Conservation (phyloP, 257 asterid genomes). For the Gardenia jasminoides region DNA sequence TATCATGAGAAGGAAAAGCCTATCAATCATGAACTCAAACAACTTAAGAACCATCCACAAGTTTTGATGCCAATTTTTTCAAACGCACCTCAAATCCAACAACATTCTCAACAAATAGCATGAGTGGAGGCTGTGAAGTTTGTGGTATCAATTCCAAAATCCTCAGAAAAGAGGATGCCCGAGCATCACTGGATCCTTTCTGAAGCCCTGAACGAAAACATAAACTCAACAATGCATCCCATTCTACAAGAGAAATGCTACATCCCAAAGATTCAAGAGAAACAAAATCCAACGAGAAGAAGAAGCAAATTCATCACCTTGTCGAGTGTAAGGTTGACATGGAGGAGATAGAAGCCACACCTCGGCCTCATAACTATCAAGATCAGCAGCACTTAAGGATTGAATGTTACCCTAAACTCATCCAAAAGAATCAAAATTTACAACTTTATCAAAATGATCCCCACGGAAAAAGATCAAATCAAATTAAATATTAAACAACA, state of each 20-base stretch:
- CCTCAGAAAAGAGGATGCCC: constrained; percentile 80
- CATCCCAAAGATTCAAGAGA: background rate
- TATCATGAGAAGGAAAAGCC: background rate
- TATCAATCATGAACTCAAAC: background rate
- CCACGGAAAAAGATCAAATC: background rate
- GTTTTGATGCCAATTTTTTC: background rate
- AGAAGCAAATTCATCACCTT: constrained; percentile 50
- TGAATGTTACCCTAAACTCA: constrained; percentile 86
- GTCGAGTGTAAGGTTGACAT: constrained; percentile 97
- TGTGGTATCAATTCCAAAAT: constrained; percentile 84
- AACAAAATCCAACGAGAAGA: background rate
- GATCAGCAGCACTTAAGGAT: constrained; percentile 77
- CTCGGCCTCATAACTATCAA: constrained; percentile 71
- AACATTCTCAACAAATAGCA: constrained; percentile 93
- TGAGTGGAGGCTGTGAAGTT: constrained; percentile 57
- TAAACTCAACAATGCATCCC: constrained; percentile 20
- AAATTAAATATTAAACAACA: background rate
- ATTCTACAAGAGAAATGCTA: constrained; percentile 1
- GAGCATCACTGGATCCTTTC: constrained; percentile 91
- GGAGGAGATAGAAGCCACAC: constrained; percentile 96
- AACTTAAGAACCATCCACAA: background rate
- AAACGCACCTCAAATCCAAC: constrained; percentile 94
- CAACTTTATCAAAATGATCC: constrained; percentile 13
- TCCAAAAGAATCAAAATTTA: constrained; percentile 19
- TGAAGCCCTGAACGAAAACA: constrained; percentile 66